phyloP scores from a whole-genome alignment of 495 filamentous ascomycete genomes.

The Cercophora scortea region DNA sequence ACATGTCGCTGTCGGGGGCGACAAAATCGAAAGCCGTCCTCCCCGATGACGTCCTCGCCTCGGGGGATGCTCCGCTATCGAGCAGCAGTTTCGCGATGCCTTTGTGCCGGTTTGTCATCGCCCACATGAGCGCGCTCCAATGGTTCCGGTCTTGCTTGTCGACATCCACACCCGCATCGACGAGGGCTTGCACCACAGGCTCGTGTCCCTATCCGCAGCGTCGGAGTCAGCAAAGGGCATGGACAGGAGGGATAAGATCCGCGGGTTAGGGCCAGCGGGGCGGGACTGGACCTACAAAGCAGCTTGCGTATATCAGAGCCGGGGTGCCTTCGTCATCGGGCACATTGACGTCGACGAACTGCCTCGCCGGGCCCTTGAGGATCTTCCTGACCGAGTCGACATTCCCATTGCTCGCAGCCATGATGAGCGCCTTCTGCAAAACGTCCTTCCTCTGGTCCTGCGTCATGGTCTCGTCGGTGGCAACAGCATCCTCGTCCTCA shows the following conservation, averaged over 20 bases:
- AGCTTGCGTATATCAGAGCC: constrained; percentile 95
- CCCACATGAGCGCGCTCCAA: constrained; percentile 99
- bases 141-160: constrained; percentile 92
- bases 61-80: constrained; percentile 89
- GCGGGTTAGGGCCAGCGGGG: too few species aligned
- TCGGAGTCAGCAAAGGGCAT: background rate
- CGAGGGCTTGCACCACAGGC: constrained; percentile 73
- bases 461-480: constrained; percentile 62
- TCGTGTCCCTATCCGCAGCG: constrained; percentile 65
- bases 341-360: constrained; percentile 79
- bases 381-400: constrained; percentile 71
- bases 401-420: constrained; percentile 96
- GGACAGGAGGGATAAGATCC: constrained; percentile 1
- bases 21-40: constrained; percentile 97
- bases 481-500: constrained; percentile 73
- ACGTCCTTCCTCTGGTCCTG: constrained; percentile 70
- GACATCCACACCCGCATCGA: constrained; percentile 82
- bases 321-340: constrained; percentile 93
- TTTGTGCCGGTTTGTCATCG: constrained; percentile 97
- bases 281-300: constrained; percentile 62
- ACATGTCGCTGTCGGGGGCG: constrained; percentile 90
- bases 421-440: constrained; percentile 81
- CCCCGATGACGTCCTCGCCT: constrained; percentile 87
- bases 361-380: constrained; percentile 63
- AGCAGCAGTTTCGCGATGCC: constrained; percentile 85